A percentile compares a stretch with the other conserved stretches of the same genome.
These are phyloP conservation scores for Penicillium olsonii DNA, from an alignment of 2,329 filamentous ascomycete genomes.

Conservation along the genomic window DNA sequence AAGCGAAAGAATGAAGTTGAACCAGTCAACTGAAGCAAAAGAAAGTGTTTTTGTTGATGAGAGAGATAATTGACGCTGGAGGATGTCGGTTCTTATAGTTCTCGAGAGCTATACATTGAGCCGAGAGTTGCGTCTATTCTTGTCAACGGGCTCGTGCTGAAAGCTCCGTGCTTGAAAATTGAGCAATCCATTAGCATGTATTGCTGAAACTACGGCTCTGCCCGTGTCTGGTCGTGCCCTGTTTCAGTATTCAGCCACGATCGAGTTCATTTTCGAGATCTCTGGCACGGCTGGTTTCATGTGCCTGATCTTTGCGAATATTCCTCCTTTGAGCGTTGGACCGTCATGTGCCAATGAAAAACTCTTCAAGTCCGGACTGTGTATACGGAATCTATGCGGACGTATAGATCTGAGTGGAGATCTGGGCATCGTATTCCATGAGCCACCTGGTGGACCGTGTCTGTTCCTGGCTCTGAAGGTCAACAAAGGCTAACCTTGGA, in stretches of 20 bases:
- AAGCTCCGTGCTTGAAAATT: neutral
- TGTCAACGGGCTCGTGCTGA: neutral
- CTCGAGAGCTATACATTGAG: neutral
- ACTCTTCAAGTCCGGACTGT: neutral
- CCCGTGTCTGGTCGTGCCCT: neutral
- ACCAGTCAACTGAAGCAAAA: conserved; percentile 18
- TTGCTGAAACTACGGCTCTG: conserved; percentile 1
- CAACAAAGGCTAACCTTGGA: too few relatives aligned
- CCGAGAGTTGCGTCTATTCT: neutral
- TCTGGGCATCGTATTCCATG: neutral
- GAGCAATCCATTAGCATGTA: neutral
- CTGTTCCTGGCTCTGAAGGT: neutral
- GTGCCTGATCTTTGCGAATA: neutral
- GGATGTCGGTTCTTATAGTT: neutral
- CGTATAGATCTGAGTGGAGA: neutral
- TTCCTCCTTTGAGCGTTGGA: neutral
- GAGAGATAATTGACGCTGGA: neutral
- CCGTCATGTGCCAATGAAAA: neutral
- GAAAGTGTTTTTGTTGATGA: conserved; percentile 9
- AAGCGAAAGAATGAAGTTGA: conserved; percentile 12
- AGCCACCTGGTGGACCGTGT: neutral
- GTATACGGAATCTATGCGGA: neutral
- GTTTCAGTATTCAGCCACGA: neutral
- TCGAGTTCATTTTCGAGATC: neutral
- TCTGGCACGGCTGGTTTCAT: neutral